phyloP scores from a whole-genome alignment of 2,329 filamentous ascomycete species.

The Coleophoma cylindrospora region DNA sequence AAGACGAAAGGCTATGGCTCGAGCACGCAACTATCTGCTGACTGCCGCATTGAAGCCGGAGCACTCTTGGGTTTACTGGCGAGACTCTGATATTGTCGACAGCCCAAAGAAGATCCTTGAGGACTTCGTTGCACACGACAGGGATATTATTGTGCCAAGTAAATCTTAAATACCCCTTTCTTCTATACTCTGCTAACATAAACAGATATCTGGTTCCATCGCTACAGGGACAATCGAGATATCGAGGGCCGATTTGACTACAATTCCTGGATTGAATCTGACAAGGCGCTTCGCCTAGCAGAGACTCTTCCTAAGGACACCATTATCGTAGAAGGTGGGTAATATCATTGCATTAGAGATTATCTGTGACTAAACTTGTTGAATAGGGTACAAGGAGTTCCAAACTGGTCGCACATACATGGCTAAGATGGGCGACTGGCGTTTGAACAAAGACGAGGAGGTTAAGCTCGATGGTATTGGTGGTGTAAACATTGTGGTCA shows the following conservation, averaged over 20 bases:
- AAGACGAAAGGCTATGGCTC: conserved; percentile 83
- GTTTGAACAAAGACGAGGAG: conserved; percentile 86
- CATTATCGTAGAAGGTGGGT: conserved; percentile 77
- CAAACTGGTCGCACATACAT: conserved; percentile 88
- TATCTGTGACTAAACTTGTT: conserved; percentile 6
- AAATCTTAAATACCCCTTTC: neutral
- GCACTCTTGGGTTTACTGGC: conserved; percentile 98
- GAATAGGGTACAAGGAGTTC: conserved; percentile 81
- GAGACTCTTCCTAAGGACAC: conserved; percentile 70
- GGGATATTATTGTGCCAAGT: conserved; percentile 93
- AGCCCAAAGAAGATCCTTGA: conserved; percentile 84
- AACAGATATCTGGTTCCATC: conserved; percentile 93
- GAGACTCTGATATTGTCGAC: conserved; percentile 93
- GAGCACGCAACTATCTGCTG: conserved; percentile 87
- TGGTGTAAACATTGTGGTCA: conserved; percentile 95
- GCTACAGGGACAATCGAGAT: conserved; percentile 70
- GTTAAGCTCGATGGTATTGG: conserved; percentile 92
- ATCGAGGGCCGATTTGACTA: conserved; percentile 98
- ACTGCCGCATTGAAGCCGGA: conserved; percentile 81
- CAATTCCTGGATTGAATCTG: conserved; percentile 97
- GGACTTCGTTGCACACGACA: conserved; percentile 91
- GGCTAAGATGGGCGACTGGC: conserved; percentile 87
- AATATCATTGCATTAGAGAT: neutral
- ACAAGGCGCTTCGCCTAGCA: conserved; percentile 74
- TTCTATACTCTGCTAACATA: conserved; percentile 19